Percentiles rank a stretch among this genome's conserved stretches.
These are phyloP conservation scores for Chlorophyllum brunneum DNA, from an alignment of 768 basidiomycete species.

Conservation along the genomic window DNA sequence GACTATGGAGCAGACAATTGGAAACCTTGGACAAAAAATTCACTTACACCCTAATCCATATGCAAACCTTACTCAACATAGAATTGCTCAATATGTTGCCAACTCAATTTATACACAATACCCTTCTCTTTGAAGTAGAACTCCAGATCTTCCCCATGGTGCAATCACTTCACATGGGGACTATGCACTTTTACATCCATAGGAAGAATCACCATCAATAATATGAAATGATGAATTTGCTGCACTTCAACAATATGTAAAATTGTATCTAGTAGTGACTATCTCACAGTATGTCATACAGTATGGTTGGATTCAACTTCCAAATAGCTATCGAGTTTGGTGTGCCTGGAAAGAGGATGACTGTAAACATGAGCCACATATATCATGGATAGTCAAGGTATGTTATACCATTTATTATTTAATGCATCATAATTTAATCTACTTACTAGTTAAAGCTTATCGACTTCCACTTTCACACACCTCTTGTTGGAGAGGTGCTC, in stretches of 20 bases:
- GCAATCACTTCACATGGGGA: not conserved
- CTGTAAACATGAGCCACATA: not conserved
- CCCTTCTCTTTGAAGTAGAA: conserved; percentile 8
- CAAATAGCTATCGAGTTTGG: conserved; percentile 27
- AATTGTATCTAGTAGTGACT: conserved; percentile 13
- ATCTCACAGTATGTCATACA: conserved; percentile 8
- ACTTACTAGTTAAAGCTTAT: not conserved
- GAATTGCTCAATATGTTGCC: conserved; percentile 15
- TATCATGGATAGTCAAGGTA: conserved; percentile 4
- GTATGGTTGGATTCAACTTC: conserved; percentile 28
- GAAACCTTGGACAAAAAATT: conserved; percentile 25
- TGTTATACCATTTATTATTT: not conserved
- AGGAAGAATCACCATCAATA: too few relatives aligned
- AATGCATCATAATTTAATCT: not conserved
- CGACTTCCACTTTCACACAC: not conserved
- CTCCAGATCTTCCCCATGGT: not conserved
- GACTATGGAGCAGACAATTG: conserved; percentile 29
- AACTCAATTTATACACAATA: conserved; percentile 18
- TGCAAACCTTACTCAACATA: conserved; percentile 21
- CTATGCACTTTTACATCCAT: too few relatives aligned
- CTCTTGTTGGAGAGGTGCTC: not conserved
- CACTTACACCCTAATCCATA: conserved; percentile 25
- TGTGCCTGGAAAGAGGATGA: conserved; percentile 23
- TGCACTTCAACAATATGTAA: not conserved
- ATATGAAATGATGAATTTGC: too few relatives aligned